Evolutionary conservation across 1,284 basidiomycete species (phyloP), one percentile per base, ranked within the genome.

Genomic region (Serendipita sp.): DNA sequence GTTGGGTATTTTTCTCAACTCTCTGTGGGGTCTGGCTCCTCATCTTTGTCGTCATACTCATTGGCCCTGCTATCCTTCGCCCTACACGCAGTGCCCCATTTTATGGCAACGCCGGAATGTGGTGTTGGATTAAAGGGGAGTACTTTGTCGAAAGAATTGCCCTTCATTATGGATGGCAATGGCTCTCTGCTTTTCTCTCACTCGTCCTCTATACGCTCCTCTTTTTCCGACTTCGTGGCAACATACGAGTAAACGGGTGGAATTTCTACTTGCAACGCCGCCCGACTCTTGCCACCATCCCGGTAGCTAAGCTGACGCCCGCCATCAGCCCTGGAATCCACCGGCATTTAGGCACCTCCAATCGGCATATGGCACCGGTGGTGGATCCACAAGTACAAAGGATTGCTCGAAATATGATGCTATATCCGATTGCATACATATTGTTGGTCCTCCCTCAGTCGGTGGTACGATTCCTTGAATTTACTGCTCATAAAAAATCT

Each of bases 151-250:
- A 6, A 5, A 17, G 45, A 17, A 6, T 10, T 29, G 8, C 29
- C 45, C 45, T 49, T 49, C 45, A 10, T 17, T 49, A 49, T 49
- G 5, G 5, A 6, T 49, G 75, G 74, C 72, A 76, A 65, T 74
- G 72, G 64, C 26, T 73, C 3, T 72, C 75, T 3, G 71, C 74
- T 0, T 64, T 65, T 1, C 35, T 73, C 1, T 74, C 72, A 32
- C 71, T 74, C 65, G 22, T 75, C 15, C 67, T 76, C n/a, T 75
- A 76, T 65, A 67, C 69, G 3, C 66, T 66, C 10, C 72, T 74
- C 44, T 66, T 76, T 8, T 69, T 76, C 32, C 73, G 75, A n/a
- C 75, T 77, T 5, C 74, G 75, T n/a, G 76, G 76, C 0, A 76
- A 77, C 66, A 67, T 77, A 17, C 45, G n/a, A 17, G 45, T 49